A percentile compares a stretch with the other conserved stretches of the same genome.
Conservation (phyloP, 1,139 yeast genomes). For the Kodamaea sp. region DNA sequence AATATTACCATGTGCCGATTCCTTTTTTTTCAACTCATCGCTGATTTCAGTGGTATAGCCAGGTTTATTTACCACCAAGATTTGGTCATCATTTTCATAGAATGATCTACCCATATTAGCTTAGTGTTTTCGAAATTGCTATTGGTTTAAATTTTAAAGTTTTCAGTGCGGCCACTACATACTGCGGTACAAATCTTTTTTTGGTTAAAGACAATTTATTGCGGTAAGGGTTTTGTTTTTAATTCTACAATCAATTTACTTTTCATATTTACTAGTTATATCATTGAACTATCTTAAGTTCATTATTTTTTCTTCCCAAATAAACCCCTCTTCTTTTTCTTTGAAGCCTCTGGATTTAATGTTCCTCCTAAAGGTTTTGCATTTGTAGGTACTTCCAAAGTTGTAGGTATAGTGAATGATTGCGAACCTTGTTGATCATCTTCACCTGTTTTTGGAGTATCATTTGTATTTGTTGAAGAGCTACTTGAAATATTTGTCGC, state of each 20-base stretch:
- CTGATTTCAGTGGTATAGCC: constrained; percentile 41
- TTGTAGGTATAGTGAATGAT: too few relatives aligned
- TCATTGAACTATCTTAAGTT: too few relatives aligned
- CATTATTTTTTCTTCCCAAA: constrained; percentile 26
- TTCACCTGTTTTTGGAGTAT: constrained; percentile 26
- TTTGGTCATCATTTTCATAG: constrained; percentile 48
- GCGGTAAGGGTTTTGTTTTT: too few relatives aligned
- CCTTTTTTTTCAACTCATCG: constrained; percentile 33
- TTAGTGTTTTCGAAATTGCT: neutral
- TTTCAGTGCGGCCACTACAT: too few relatives aligned
- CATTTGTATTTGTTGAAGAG: constrained; percentile 28
- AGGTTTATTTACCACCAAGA: constrained; percentile 40
- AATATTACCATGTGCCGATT: constrained; percentile 39
- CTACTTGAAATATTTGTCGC: constrained; percentile 24
- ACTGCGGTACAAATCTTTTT: too few relatives aligned
- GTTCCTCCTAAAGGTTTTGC: constrained; percentile 39
- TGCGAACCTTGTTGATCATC: constrained; percentile 2
- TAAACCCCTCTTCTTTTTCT: constrained; percentile 35
- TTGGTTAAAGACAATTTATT: too few relatives aligned
- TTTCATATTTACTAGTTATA: too few relatives aligned
- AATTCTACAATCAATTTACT: too few relatives aligned
- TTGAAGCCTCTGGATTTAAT: constrained; percentile 16
- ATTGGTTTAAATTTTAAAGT: too few relatives aligned
- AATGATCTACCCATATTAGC: constrained; percentile 33
- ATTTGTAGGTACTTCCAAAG: constrained; percentile 2